Evolutionary conservation across 805 yeast species (phyloP).

Genomic region (Kluyveromyces aestuarii): DNA sequence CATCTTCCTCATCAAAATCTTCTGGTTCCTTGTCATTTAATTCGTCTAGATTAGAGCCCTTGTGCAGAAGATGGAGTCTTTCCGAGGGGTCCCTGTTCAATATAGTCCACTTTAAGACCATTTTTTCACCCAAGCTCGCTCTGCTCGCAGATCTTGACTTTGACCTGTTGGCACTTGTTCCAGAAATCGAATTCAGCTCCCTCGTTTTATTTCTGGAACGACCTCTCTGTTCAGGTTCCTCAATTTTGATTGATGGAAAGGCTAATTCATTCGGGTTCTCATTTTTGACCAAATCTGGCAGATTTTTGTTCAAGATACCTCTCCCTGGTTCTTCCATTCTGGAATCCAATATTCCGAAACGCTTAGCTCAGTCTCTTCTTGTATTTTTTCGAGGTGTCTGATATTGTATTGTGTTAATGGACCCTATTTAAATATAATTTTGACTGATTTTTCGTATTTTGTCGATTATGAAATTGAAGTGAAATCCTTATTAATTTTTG

Average conservation of each 20-base stretch:
- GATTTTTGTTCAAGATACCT: conserved; percentile 1
- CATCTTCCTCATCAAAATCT: conserved; percentile 46
- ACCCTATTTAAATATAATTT: background rate
- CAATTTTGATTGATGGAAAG: conserved; percentile 1
- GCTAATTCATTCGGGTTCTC: background rate
- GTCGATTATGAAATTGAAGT: no score
- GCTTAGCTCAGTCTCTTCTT: no score
- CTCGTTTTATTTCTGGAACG: conserved; percentile 17
- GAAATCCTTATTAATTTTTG: background rate
- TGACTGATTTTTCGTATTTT: no score
- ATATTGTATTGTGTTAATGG: background rate
- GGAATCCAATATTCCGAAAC: no score
- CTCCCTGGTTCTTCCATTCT: conserved; percentile 3
- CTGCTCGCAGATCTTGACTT: conserved; percentile 26
- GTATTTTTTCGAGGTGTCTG: no score
- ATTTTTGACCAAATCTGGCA: background rate
- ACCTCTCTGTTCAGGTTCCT: conserved; percentile 11
- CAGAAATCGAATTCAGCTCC: conserved; percentile 1
- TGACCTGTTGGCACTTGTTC: conserved; percentile 5
- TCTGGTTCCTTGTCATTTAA: conserved; percentile 36
- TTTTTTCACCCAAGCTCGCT: conserved; percentile 23
- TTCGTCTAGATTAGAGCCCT: conserved; percentile 8
- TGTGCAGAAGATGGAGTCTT: conserved; percentile 30
- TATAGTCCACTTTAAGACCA: conserved; percentile 53
- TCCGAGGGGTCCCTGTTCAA: conserved; percentile 69